These are phyloP conservation scores for Xylariomycetidae sp. DNA, from an alignment of 2,329 filamentous ascomycete species.

Conservation along the genomic window DNA sequence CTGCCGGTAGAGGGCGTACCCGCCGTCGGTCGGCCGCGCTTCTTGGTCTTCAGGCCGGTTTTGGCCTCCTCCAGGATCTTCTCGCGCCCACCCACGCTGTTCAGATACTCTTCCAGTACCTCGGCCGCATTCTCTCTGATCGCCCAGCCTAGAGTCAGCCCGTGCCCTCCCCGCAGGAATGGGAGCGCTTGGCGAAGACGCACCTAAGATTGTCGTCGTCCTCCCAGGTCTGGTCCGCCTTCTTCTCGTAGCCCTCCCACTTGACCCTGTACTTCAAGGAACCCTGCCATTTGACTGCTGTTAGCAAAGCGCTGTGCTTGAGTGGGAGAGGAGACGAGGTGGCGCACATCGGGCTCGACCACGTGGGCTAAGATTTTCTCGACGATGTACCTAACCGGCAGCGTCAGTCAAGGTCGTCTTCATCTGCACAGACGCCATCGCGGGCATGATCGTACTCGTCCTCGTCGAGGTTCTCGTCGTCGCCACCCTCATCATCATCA, in stretches of 20 bases:
- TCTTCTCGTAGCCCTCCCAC: constrained; percentile 72
- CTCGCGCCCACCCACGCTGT: constrained; percentile 56
- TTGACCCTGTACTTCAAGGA: constrained; percentile 63
- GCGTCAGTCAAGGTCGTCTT: constrained; percentile 9
- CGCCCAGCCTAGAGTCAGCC: constrained; percentile 4
- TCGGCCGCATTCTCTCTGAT: constrained; percentile 54
- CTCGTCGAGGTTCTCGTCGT: constrained; percentile 25
- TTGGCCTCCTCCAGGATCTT: constrained; percentile 46
- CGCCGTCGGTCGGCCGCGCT: constrained; percentile 46
- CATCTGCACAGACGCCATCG: too few relatives aligned
- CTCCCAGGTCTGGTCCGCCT: constrained; percentile 71
- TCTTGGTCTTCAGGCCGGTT: constrained; percentile 47
- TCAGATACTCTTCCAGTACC: constrained; percentile 59
- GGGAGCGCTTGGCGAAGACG: constrained; percentile 14
- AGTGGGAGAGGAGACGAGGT: neutral
- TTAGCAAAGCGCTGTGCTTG: constrained; percentile 2
- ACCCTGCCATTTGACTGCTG: constrained; percentile 34
- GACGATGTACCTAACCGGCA: constrained; percentile 56
- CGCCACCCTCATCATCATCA: constrained; percentile 28
- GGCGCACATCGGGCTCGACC: constrained; percentile 47
- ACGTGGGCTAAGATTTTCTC: constrained; percentile 66
- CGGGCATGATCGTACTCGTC: constrained; percentile 22
- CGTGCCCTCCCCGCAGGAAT: constrained; percentile 5
- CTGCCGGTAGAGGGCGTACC: constrained; percentile 30
- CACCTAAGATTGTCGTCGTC: constrained; percentile 64